phyloP scores from a whole-genome alignment of 148 eudicot species.

The Polygonum aviculare region DNA sequence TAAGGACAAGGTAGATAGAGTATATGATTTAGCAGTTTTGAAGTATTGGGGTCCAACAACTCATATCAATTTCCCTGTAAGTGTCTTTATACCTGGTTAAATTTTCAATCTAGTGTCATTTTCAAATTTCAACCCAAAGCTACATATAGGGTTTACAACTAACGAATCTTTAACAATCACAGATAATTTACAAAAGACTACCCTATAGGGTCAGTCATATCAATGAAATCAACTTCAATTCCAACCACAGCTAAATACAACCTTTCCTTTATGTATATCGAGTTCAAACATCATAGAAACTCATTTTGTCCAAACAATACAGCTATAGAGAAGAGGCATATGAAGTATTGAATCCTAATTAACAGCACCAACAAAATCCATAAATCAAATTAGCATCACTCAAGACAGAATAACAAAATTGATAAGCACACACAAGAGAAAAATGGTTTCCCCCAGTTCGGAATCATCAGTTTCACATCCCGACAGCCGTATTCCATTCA shows the following conservation, averaged over 20 bases:
- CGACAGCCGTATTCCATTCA: neutral
- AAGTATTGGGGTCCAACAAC: too few species aligned
- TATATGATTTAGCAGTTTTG: too few species aligned
- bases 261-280: neutral
- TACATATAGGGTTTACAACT: too few species aligned
- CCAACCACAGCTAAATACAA: neutral
- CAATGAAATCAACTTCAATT: neutral
- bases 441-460: neutral
- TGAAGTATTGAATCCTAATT: too few species aligned
- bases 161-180: neutral
- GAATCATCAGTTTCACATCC: neutral
- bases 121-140: too few species aligned
- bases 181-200: neutral
- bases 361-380: too few species aligned
- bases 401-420: neutral
- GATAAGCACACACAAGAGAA: neutral
- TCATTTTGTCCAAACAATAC: too few species aligned
- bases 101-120: too few species aligned
- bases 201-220: neutral
- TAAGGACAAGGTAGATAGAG: too few species aligned
- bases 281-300: neutral
- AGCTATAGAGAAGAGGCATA: too few species aligned
- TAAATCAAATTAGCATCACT: neutral
- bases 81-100: too few species aligned
- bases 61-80: too few species aligned